phyloP scores from a whole-genome alignment of 305 asterid genomes.

The Fraxinus platypoda region DNA sequence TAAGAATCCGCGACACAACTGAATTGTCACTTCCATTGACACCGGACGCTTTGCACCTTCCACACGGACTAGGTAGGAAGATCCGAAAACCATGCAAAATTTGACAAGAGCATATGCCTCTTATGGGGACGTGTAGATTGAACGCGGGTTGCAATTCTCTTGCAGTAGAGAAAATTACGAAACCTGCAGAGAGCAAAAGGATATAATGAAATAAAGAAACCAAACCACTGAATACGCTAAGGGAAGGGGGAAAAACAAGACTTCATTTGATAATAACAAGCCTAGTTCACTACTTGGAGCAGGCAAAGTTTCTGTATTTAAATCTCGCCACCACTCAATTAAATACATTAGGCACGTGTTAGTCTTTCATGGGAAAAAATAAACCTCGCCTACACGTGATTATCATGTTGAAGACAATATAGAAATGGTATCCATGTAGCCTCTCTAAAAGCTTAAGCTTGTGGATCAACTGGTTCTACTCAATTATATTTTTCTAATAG shows the following conservation, averaged over 20 bases:
- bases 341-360: too few relatives aligned
- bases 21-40: neutral
- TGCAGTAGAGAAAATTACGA: neutral
- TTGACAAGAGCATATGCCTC: neutral
- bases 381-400: neutral
- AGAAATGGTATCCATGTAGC: neutral
- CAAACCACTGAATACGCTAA: neutral
- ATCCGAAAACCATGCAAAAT: neutral
- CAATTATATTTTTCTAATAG: neutral
- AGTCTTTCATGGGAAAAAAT: too few relatives aligned
- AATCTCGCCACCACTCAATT: neutral
- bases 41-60: neutral
- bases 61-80: neutral
- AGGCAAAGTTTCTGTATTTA: too few relatives aligned
- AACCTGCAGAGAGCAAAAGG: neutral
- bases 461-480: neutral
- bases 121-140: neutral
- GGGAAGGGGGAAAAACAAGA: neutral
- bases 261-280: neutral
- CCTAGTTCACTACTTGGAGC: neutral
- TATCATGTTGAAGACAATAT: neutral
- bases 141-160: neutral
- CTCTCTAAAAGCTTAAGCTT: neutral
- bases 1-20: neutral
- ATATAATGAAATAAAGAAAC: neutral